Conservation (phyloP, 306 rosid species). For the Cyclanthera cordifolia region DNA sequence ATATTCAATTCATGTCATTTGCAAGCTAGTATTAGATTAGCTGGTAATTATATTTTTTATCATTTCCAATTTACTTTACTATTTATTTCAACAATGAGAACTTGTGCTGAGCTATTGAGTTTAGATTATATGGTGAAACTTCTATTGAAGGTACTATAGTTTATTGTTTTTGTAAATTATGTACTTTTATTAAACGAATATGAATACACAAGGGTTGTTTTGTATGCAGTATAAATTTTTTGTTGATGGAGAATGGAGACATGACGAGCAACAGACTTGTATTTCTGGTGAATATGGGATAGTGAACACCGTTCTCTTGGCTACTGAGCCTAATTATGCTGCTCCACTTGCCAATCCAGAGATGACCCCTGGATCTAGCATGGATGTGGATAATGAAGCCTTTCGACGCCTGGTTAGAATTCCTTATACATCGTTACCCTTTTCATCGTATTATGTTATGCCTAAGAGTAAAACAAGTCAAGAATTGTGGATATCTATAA, state of each 20-base stretch:
- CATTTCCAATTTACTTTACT: not conserved
- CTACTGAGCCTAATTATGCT: constrained; percentile 53
- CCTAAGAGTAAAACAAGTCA: not conserved
- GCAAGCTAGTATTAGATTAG: not conserved
- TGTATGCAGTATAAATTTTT: constrained; percentile 84
- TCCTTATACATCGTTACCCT: not conserved
- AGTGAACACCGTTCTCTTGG: constrained; percentile 66
- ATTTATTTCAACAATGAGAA: not conserved
- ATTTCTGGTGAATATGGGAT: constrained; percentile 63
- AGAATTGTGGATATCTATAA: not conserved
- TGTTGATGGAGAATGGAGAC: constrained; percentile 96
- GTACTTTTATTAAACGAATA: not conserved
- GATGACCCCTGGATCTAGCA: constrained; percentile 50
- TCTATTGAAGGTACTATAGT: not conserved
- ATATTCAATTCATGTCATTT: not conserved
- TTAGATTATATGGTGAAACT: not conserved
- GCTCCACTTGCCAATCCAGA: constrained; percentile 41
- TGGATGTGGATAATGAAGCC: constrained; percentile 90
- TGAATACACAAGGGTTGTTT: constrained; percentile 16
- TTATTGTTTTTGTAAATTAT: not conserved
- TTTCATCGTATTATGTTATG: not conserved
- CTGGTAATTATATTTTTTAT: not conserved
- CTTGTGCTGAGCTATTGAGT: not conserved
- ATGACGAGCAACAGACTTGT: constrained; percentile 70
- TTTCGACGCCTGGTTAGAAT: constrained; percentile 58